These are phyloP conservation scores for Torulaspora delbrueckii DNA, from an alignment of 805 yeast species.

Conservation along the genomic window DNA sequence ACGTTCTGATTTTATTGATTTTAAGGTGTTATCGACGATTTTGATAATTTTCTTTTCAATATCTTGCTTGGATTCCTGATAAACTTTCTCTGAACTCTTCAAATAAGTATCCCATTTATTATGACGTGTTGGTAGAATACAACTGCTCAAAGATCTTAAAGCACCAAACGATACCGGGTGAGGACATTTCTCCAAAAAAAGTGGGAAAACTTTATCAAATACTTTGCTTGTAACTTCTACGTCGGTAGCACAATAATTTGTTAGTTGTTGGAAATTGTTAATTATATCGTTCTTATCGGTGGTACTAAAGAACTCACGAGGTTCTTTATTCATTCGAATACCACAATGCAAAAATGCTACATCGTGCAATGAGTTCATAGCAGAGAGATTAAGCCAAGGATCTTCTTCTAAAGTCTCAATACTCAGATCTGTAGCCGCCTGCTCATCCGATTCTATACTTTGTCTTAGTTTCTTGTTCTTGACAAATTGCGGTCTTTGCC, in stretches of 20 bases:
- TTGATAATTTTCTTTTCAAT: conserved; percentile 55
- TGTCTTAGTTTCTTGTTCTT: conserved; percentile 37
- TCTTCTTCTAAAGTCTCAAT: conserved; percentile 43
- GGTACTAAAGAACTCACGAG: conserved; percentile 59
- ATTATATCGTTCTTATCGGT: conserved; percentile 50
- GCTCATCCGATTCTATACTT: conserved; percentile 10
- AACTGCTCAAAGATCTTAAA: conserved; percentile 62
- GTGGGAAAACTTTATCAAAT: conserved; percentile 62
- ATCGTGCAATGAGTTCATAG: conserved; percentile 73
- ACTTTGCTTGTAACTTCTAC: conserved; percentile 71
- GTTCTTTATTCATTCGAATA: conserved; percentile 57
- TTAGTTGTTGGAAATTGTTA: conserved; percentile 53
- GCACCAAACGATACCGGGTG: conserved; percentile 96
- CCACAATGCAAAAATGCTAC: conserved; percentile 78
- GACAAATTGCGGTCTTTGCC: conserved; percentile 77
- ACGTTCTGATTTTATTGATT: conserved; percentile 39
- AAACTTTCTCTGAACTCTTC: conserved; percentile 60
- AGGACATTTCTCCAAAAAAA: conserved; percentile 63
- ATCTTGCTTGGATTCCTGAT: conserved; percentile 50
- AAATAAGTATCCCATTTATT: conserved; percentile 68
- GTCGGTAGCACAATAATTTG: conserved; percentile 82
- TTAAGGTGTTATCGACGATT: conserved; percentile 57
- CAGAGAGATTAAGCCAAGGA: conserved; percentile 80
- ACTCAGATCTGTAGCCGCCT: conserved; percentile 14
- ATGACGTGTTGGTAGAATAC: conserved; percentile 70